phyloP scores from a whole-genome alignment of 371 early-diverging fungal species.

The Mucor velutinosus region DNA sequence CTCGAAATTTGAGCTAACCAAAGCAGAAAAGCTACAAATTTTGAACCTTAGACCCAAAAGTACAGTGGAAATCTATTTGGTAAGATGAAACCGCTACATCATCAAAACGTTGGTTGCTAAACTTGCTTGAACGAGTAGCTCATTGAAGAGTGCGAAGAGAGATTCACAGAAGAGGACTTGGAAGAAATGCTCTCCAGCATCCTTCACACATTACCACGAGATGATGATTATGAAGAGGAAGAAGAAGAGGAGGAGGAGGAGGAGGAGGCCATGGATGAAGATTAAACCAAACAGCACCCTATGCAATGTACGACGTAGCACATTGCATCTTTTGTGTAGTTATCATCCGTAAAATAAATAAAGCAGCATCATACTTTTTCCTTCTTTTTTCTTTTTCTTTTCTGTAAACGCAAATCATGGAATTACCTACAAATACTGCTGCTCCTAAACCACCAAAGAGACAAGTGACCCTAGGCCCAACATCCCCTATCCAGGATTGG shows the following conservation, averaged over 20 bases:
- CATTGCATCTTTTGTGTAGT: slow-evolving; percentile 12
- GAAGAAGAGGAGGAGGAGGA: slow-evolving; percentile 40
- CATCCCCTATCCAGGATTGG: slow-evolving; percentile 39
- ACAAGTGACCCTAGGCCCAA: slow-evolving; percentile 33
- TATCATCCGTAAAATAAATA: background rate
- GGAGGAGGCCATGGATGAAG: slow-evolving; percentile 12
- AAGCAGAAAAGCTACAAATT: slow-evolving; percentile 65
- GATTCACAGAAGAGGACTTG: slow-evolving; percentile 53
- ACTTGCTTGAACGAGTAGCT: slow-evolving; percentile 31
- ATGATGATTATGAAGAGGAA: slow-evolving; percentile 48
- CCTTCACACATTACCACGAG: slow-evolving; percentile 41
- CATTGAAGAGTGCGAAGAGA: slow-evolving; percentile 69
- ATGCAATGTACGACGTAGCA: slow-evolving; percentile 14
- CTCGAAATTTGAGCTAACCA: slow-evolving; percentile 49
- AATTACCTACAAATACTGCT: slow-evolving; percentile 6
- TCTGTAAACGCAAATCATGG: slow-evolving; percentile 8
- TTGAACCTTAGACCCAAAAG: slow-evolving; percentile 61
- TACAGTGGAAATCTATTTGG: slow-evolving; percentile 64
- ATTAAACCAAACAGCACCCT: background rate
- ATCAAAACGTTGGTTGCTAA: background rate
- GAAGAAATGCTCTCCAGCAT: slow-evolving; percentile 46
- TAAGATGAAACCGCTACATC: slow-evolving; percentile 19
- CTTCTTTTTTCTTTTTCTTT: slow-evolving; percentile 9
- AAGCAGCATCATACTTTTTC: background rate
- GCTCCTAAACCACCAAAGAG: slow-evolving; percentile 19